Evolutionary conservation across 1,139 yeast genomes (phyloP).

Genomic region (Yamadazyma oceani): DNA sequence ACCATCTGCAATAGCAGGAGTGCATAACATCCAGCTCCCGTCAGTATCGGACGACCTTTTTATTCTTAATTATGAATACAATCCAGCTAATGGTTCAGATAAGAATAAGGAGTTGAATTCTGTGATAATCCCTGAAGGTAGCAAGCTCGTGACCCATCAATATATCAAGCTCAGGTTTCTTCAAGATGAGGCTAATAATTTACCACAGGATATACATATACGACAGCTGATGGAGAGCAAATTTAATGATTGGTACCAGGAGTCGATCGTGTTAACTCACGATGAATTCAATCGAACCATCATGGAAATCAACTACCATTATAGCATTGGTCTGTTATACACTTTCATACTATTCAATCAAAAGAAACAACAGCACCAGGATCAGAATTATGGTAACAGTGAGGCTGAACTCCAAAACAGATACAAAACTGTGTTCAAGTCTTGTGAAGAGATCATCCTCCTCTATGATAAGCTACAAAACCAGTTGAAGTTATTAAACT

Average conservation of each 20-base stretch:
- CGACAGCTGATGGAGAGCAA: slow-evolving; percentile 24
- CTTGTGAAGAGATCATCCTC: slow-evolving; percentile 9
- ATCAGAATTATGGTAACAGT: slow-evolving; percentile 1
- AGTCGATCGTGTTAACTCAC: slow-evolving; percentile 52
- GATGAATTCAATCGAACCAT: slow-evolving; percentile 64
- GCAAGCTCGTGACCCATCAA: slow-evolving; percentile 10
- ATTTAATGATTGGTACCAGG: slow-evolving; percentile 59
- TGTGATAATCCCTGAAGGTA: background rate
- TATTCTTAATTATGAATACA: too few relatives aligned
- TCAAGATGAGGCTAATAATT: slow-evolving; percentile 9
- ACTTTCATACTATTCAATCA: slow-evolving; percentile 50
- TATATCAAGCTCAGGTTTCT: slow-evolving; percentile 13
- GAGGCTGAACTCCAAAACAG: background rate
- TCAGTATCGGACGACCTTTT: slow-evolving; percentile 65
- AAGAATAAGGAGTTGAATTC: background rate
- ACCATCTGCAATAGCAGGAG: slow-evolving; percentile 67
- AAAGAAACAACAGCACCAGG: background rate
- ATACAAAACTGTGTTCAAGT: slow-evolving; percentile 5
- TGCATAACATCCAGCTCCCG: slow-evolving; percentile 60
- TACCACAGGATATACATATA: background rate
- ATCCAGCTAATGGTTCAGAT: too few relatives aligned
- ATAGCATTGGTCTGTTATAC: slow-evolving; percentile 65
- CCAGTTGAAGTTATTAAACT: slow-evolving; percentile 39
- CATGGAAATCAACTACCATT: slow-evolving; percentile 71
- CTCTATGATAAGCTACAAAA: slow-evolving; percentile 9